These are phyloP conservation scores for Brassica cretica DNA, from an alignment of 345 rosid species.

Conservation along the genomic window DNA sequence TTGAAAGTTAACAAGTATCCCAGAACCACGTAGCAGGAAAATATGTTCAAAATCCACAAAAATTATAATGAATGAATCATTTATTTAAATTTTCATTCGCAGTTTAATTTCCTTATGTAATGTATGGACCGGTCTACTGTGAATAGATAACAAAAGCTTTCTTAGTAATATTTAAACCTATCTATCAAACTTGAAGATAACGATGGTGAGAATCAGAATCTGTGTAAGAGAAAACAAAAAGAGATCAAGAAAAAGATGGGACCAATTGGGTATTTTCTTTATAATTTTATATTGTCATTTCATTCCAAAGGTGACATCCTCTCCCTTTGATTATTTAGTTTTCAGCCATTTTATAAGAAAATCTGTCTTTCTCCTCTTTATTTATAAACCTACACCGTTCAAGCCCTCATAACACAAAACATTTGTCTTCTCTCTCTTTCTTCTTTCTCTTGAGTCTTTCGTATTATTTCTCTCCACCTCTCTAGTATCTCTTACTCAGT, in stretches of 20 bases:
- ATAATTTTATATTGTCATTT: background rate
- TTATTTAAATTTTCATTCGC: background rate
- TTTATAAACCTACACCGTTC: slow-evolving; percentile 18
- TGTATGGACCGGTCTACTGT: background rate
- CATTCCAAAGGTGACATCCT: slow-evolving; percentile 2
- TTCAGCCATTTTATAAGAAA: background rate
- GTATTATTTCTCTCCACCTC: background rate
- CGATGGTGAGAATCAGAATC: slow-evolving; percentile 37
- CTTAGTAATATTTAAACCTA: background rate
- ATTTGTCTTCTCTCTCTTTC: slow-evolving; percentile 22
- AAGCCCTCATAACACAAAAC: slow-evolving; percentile 22
- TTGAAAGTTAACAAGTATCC: background rate
- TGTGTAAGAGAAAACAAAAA: slow-evolving; percentile 41
- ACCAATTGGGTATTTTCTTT: slow-evolving; percentile 10
- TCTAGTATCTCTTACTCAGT: background rate
- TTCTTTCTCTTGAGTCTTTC: background rate
- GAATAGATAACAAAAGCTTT: background rate
- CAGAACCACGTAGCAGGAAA: background rate
- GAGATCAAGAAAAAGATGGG: slow-evolving; percentile 10
- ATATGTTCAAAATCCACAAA: background rate
- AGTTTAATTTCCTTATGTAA: background rate
- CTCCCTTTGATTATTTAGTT: slow-evolving; percentile 7
- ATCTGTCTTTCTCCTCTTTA: slow-evolving; percentile 23
- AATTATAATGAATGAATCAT: background rate
- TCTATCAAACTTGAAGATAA: slow-evolving; percentile 23